Percentiles rank a stretch among this genome's conserved stretches.
These are phyloP conservation scores for Kwoniella europaea DNA, from an alignment of 768 basidiomycete genomes.

Conservation along the genomic window DNA sequence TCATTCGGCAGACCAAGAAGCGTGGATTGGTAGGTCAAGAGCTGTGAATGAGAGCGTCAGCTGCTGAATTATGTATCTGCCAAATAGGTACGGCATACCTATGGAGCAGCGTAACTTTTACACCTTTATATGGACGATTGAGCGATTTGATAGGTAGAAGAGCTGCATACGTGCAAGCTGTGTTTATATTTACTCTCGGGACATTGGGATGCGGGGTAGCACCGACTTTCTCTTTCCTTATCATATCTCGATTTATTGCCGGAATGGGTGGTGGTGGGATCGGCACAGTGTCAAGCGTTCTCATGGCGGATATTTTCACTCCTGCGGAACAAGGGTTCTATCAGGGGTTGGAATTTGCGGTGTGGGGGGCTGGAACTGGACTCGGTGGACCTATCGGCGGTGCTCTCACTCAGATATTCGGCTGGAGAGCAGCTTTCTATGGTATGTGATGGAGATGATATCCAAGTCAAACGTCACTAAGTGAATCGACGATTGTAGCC, in stretches of 20 bases:
- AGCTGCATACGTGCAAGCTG: conserved; percentile 80
- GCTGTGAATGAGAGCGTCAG: neutral
- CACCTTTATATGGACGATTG: conserved; percentile 63
- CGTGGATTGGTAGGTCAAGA: conserved; percentile 17
- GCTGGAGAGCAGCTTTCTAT: conserved; percentile 34
- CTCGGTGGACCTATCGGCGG: conserved; percentile 30
- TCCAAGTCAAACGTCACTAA: too few species aligned
- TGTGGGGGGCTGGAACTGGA: conserved; percentile 24
- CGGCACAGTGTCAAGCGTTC: conserved; percentile 23
- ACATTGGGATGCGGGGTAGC: conserved; percentile 86
- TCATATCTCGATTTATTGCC: conserved; percentile 62
- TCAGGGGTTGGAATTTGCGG: conserved; percentile 26
- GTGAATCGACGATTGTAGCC: conserved; percentile 1
- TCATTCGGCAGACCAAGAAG: conserved; percentile 20
- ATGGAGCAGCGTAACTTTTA: conserved; percentile 62
- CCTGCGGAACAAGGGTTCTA: conserved; percentile 23
- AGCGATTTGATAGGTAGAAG: conserved; percentile 64
- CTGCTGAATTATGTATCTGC: neutral
- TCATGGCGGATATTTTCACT: conserved; percentile 28
- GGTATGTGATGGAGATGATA: conserved; percentile 7
- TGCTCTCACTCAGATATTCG: conserved; percentile 21
- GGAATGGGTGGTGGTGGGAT: conserved; percentile 35
- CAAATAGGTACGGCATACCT: conserved; percentile 26
- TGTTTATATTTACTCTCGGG: conserved; percentile 81
- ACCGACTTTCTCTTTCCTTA: conserved; percentile 77